phyloP scores from a whole-genome alignment of 257 asterid species.

The Anisodus acutangulus region DNA sequence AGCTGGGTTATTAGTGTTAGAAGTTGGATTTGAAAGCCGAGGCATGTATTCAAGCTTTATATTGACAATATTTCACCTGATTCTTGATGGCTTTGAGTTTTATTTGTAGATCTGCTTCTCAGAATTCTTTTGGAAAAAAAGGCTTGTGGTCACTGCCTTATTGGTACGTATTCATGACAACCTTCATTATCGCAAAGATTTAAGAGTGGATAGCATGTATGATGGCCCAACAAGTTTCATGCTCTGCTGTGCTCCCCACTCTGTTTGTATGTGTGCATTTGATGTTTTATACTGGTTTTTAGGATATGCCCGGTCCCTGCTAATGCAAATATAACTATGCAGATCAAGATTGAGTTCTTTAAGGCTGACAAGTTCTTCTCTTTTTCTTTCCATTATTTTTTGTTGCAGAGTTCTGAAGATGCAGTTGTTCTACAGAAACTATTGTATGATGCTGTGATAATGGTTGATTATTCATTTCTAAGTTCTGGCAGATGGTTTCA shows the following conservation, averaged over 20 bases:
- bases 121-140: slow-evolving; percentile 64
- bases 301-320: neutral
- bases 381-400: slow-evolving; percentile 17
- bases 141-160: slow-evolving; percentile 54
- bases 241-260: neutral
- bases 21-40: neutral
- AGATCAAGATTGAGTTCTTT: neutral
- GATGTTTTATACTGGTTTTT: slow-evolving; percentile 17
- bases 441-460: slow-evolving; percentile 66
- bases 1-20: neutral
- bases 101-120: slow-evolving; percentile 73
- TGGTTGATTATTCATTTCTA: slow-evolving; percentile 57
- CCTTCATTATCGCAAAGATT: slow-evolving; percentile 29
- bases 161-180: slow-evolving; percentile 57
- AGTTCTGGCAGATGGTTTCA: slow-evolving; percentile 56
- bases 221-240: neutral
- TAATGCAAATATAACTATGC: neutral
- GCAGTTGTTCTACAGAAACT: slow-evolving; percentile 51
- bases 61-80: neutral
- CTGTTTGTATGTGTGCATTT: slow-evolving; percentile 4
- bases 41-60: neutral
- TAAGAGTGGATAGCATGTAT: slow-evolving; percentile 23
- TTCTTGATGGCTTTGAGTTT: slow-evolving; percentile 24
- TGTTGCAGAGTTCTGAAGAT: slow-evolving; percentile 63
- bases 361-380: slow-evolving; percentile 21